Evolutionary conservation across 2,329 filamentous ascomycete species (phyloP), one percentile per base, ranked within the genome.

Genomic region (Aspergillus fructus): DNA sequence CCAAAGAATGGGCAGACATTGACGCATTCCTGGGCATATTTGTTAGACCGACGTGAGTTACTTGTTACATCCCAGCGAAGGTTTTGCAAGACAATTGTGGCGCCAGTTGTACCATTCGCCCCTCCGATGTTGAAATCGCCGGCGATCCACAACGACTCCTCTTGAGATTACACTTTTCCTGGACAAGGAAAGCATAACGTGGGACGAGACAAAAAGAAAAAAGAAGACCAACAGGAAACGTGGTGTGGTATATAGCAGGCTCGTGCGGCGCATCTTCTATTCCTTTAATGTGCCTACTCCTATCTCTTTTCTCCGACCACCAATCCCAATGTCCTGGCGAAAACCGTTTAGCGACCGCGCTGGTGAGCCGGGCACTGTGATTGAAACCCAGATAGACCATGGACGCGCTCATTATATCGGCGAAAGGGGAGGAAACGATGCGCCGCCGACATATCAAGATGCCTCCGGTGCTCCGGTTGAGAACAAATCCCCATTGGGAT

Each of bases 401-500:
- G 56, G 50, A 12, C 37, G 40, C n/a, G 40, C 59, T 15, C 56
- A 63, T 3, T 63, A 58, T 47, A 55, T 57, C n/a, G 55, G 54
- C 12, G 55, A 53, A 17, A 56, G 42, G 6, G 62, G 62, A 1
- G 39, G 34, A 7, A 87, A 87, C 61, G 78, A 75, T n/a, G 74
- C 78, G 4, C 71, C 76, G 47, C 70, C 76, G 2, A 79, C 81
- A 0, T 86, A 85, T 61, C 85, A 87, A 63, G 85, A 88, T 65
- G 84, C 83, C 0, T 78, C 78, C 7, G 85, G 85, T 37, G 85
- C 85, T 0, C 85, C 85, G 0, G 83, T 88, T 3, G 85, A 88
- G 67, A 71, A 70, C 2, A 65, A 77, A 2, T 87, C 83, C 0
- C 84, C 85, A 0, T 70, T 88, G 2, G 85, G 85, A 0, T 86